A percentile compares a stretch with the other conserved stretches of the same genome.
Evolutionary conservation across 2,329 filamentous ascomycete species (phyloP).

Genomic region (Pseudogymnoascus sp.): DNA sequence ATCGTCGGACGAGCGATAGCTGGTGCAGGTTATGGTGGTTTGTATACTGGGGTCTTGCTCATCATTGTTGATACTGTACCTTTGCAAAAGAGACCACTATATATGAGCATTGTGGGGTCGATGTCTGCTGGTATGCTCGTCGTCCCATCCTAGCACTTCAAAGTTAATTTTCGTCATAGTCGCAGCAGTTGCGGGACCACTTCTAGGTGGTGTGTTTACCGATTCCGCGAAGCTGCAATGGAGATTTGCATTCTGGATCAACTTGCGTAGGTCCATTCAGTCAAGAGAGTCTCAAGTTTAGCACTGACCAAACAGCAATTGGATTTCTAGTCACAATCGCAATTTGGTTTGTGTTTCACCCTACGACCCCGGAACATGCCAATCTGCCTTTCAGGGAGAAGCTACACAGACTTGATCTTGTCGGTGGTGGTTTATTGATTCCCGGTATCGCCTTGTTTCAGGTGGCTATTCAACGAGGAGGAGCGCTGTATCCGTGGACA

Average conservation of each 20-base stretch:
- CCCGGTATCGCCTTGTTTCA: slow-evolving; percentile 29
- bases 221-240: slow-evolving; percentile 23
- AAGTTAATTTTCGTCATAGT: slow-evolving; percentile 10
- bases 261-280: slow-evolving; percentile 14
- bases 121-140: slow-evolving; percentile 15
- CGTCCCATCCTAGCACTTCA: not conserved
- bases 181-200: slow-evolving; percentile 23
- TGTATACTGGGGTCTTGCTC: slow-evolving; percentile 25
- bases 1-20: slow-evolving; percentile 27
- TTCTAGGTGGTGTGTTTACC: slow-evolving; percentile 34
- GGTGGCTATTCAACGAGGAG: slow-evolving; percentile 28
- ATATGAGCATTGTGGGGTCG: slow-evolving; percentile 17
- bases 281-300: not conserved
- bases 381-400: slow-evolving; percentile 29
- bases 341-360: not conserved
- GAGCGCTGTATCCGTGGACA: slow-evolving; percentile 36
- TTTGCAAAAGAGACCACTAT: slow-evolving; percentile 16
- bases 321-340: not conserved
- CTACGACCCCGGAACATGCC: not conserved
- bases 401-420: slow-evolving; percentile 37
- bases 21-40: slow-evolving; percentile 23
- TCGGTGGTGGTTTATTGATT: slow-evolving; percentile 25
- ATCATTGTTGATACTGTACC: slow-evolving; percentile 23
- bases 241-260: slow-evolving; percentile 28
- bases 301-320: not conserved